Evolutionary conservation across 148 eudicot species (phyloP).

Genomic region (Rhododendron williamsianum): DNA sequence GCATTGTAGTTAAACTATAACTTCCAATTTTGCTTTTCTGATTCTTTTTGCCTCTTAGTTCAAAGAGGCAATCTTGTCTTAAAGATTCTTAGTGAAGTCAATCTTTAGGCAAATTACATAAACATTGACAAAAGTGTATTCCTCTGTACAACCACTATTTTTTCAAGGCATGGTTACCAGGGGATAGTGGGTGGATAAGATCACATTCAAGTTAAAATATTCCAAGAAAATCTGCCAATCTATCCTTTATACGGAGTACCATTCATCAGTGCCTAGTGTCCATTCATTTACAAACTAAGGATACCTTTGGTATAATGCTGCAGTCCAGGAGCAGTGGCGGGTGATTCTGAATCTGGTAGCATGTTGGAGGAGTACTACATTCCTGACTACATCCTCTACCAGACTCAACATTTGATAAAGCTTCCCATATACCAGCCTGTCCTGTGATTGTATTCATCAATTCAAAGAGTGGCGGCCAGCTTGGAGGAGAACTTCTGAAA

Average conservation of each 20-base stretch:
- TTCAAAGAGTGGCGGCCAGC: conserved; percentile 31
- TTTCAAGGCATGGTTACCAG: not conserved
- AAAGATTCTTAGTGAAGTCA: not conserved
- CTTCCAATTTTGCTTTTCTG: not conserved
- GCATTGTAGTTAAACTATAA: not conserved
- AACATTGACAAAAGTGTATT: not conserved
- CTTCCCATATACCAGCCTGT: conserved; percentile 16
- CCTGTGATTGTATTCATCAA: conserved; percentile 31
- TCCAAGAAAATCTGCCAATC: not conserved
- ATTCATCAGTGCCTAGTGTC: not conserved
- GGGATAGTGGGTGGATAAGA: not conserved
- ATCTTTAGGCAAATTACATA: not conserved
- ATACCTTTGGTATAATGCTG: not conserved
- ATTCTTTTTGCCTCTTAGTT: not conserved
- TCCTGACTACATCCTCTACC: conserved; percentile 25
- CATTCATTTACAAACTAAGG: not conserved
- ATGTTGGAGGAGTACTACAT: conserved; percentile 22
- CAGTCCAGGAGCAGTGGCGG: not conserved
- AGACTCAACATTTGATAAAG: not conserved
- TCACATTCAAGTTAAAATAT: not conserved
- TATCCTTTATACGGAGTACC: not conserved
- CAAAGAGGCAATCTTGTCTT: not conserved
- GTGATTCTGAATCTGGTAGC: conserved; percentile 1
- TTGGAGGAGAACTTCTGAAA: conserved; percentile 28
- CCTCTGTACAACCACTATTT: not conserved